Base-by-base conservation (phyloP, 257 asterid genomes). In the Solanum piurae region DNA sequence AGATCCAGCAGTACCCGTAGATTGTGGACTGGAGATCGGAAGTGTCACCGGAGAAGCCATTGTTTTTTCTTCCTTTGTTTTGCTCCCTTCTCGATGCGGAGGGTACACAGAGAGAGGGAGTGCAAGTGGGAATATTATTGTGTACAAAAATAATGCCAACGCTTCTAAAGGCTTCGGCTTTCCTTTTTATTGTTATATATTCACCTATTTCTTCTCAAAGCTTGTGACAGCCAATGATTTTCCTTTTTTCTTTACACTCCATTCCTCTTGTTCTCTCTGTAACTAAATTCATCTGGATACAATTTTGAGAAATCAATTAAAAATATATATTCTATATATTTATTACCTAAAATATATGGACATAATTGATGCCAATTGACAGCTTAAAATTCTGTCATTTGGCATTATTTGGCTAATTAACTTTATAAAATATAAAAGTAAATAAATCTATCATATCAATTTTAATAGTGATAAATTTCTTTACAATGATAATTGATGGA, bases 21-120 rank as follows among this genome's bases (percentile, higher is more conserved):
- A 88, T 84, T 94, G 98, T 9, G 92, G 89, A 85, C 86, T 93
- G 27, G 98, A 92, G 95, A 95, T 94, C 79, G 98, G 98, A 55
- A 96, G 95, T 37, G 93, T 93, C 73, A 94, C 86, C 84, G 94
- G 93, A 37, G 96, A 89, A 60, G 98, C 93, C 98, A 94, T 93
- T 85, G 25, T 8, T 72, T 72, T 71, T 31, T 88, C 16, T 52
- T 60, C 25, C 9, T 25, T 21, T 5, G 60, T 6, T 20, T 55
- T 31, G n/a, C 90, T 86, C 87, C 58, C 66, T 76, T 16, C 49
- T 14, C 38, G 33, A 46, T 12, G 60, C 31, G 23, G 52, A 62
- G 18, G 25, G 38, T 52, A 12, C 55, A 21, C 58, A 49, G 25
- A 21, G 60, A 66, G 49, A 64, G 74, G 38, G 36, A 69, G 55